A percentile compares a stretch with the other conserved stretches of the same genome.
phyloP scores from a whole-genome alignment of 2,329 filamentous ascomycete species.

The Hypoxylon sp. region DNA sequence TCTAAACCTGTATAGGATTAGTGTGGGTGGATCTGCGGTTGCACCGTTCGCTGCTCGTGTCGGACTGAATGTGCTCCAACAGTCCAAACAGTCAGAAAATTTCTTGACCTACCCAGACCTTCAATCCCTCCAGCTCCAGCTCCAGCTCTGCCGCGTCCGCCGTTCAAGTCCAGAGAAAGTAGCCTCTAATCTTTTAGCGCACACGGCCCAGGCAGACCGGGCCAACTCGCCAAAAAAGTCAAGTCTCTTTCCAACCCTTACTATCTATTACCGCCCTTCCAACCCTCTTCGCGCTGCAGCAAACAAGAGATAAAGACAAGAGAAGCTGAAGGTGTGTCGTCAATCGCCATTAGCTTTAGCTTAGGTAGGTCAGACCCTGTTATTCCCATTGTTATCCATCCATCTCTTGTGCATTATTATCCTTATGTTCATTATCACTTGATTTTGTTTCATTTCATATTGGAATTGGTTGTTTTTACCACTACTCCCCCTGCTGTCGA shows the following conservation, averaged over 20 bases:
- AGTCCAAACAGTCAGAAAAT: slow-evolving; percentile 22
- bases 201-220: slow-evolving; percentile 24
- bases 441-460: no score
- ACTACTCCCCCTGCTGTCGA: no score
- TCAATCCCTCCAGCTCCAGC: slow-evolving; percentile 18
- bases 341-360: slow-evolving; percentile 31
- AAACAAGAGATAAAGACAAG: slow-evolving; percentile 23
- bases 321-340: slow-evolving; percentile 24
- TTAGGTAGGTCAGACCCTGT: slow-evolving; percentile 35
- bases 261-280: slow-evolving; percentile 23
- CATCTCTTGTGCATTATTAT: slow-evolving; percentile 9
- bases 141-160: background rate
- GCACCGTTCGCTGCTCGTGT: slow-evolving; percentile 26
- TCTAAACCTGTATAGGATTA: slow-evolving; percentile 27
- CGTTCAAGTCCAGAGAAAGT: no score
- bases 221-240: slow-evolving; percentile 32
- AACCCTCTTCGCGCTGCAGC: slow-evolving; percentile 26
- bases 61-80: slow-evolving; percentile 20
- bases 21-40: slow-evolving; percentile 23
- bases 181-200: slow-evolving; percentile 5
- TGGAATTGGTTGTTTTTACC: no score
- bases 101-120: slow-evolving; percentile 32
- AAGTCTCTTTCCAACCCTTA: slow-evolving; percentile 24
- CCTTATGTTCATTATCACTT: slow-evolving; percentile 12
- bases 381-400: slow-evolving; percentile 10